Base-by-base conservation (phyloP, 164 flowering plant species). In the Brasenia schreberi region DNA sequence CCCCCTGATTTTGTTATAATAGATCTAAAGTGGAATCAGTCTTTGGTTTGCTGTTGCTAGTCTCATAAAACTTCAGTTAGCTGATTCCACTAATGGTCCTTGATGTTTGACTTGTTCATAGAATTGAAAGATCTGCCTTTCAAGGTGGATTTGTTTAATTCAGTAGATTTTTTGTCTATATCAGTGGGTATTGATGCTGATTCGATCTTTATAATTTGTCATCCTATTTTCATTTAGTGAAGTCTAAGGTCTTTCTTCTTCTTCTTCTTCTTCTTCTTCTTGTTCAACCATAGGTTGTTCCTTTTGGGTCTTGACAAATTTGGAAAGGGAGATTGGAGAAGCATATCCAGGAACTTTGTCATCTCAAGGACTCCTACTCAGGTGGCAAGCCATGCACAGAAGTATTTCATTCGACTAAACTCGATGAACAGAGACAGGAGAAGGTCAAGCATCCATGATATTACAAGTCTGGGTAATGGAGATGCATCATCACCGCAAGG, bases 321-420 rank as follows among this genome's bases (percentile, higher is more conserved):
- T 65, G 95, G 95, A 2, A 88, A 88, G 76, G 94, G 94, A 0
- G 94, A 86, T 69, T 88, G 94, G 94, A 78, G 94, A 67, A 88
- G 91, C 81, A 88, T 88, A 27, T 86, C 95, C 5, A 77, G 91
- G 19, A 86, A 88, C 78, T 86, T 77, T 68, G 95, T 88, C 10
- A 76, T 85, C 5, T 78, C 95, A 2, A 83, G 91, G 65, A 88
- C 89, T 1, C 90, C 94, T 2, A 86, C 94, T 4, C 94, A 86
- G 74, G 90, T 87, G 42, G 88, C 87, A 0, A 85, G 96, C 67
- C 96, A 89, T 68, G 96, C 96, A 5, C 95, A 88, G 56, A 88
- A 88, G 68, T 88, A 88, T 72, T 88, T 88, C 76, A 88, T 88
- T 4, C 74, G 94, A 11, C 49, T 88, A 61, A 84, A 83, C 72